Percentiles rank a stretch among this genome's conserved stretches.
Conservation (phyloP, 2,329 filamentous ascomycete genomes). For the Aspergillus awamori region DNA sequence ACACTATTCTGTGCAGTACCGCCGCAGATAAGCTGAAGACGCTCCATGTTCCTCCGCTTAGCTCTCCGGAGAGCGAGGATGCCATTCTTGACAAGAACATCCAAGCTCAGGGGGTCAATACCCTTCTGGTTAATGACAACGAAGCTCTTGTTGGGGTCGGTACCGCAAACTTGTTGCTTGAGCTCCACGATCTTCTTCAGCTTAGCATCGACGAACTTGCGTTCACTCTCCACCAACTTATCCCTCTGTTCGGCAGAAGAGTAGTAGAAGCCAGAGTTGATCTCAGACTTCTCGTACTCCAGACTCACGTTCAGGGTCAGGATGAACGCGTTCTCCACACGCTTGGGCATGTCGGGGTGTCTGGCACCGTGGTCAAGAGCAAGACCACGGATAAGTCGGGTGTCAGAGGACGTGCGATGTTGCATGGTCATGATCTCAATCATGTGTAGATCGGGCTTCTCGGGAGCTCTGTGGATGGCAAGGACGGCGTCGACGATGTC, state of each 20-base stretch:
- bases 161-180: conserved; percentile 96
- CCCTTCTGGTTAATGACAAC: conserved; percentile 99
- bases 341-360: conserved; percentile 98
- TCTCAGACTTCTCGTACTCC: conserved; percentile 98
- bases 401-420: conserved; percentile 93
- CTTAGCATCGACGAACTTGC: conserved; percentile 93
- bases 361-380: conserved; percentile 93
- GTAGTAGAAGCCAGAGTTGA: conserved; percentile 99
- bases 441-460: conserved; percentile 98
- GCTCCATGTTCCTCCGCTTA: conserved; percentile 99
- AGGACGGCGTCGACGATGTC: conserved; percentile 96
- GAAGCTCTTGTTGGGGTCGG: conserved; percentile 90
- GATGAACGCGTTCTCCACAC: conserved; percentile 92
- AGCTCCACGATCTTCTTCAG: conserved; percentile 95
- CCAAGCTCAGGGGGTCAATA: conserved; percentile 92
- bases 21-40: conserved; percentile 90
- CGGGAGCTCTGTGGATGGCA: conserved; percentile 84
- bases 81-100: conserved; percentile 96
- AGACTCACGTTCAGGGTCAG: conserved; percentile 94
- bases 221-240: conserved; percentile 96
- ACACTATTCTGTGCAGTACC: conserved; percentile 93
- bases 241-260: conserved; percentile 94
- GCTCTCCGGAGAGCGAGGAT: conserved; percentile 92
- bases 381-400: conserved; percentile 89
- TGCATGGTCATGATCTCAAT: conserved; percentile 99